Evolutionary conservation across 306 rosid species (phyloP).

Genomic region (Cucurbita ficifolia): DNA sequence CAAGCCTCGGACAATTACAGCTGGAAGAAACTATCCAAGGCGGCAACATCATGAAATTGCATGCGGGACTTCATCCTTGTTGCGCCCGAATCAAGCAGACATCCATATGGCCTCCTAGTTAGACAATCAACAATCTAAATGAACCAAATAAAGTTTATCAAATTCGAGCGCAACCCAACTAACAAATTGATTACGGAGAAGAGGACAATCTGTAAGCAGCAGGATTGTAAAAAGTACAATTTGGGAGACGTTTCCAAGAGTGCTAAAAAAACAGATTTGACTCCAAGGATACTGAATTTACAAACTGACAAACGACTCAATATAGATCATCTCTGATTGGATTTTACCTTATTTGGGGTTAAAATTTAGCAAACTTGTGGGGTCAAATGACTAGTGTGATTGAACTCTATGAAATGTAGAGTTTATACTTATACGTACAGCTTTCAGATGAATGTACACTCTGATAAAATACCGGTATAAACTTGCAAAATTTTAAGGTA

Average conservation of each 20-base stretch:
- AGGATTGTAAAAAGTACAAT: background rate
- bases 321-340: background rate
- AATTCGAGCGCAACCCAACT: background rate
- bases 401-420: background rate
- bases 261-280: background rate
- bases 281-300: background rate
- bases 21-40: slow-evolving; percentile 4
- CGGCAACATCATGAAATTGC: background rate
- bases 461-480: background rate
- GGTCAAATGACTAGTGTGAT: background rate
- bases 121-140: background rate
- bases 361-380: background rate
- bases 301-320: background rate
- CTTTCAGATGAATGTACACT: background rate
- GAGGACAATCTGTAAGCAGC: background rate
- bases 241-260: background rate
- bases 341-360: background rate
- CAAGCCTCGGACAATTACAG: slow-evolving; percentile 3
- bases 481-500: background rate
- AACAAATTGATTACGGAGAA: background rate
- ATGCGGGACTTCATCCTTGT: background rate
- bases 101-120: background rate
- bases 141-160: background rate
- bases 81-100: slow-evolving; percentile 1
- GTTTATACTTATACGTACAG: background rate